phyloP scores from a whole-genome alignment of 345 rosid genomes.

The Eucalyptus tenuipes region DNA sequence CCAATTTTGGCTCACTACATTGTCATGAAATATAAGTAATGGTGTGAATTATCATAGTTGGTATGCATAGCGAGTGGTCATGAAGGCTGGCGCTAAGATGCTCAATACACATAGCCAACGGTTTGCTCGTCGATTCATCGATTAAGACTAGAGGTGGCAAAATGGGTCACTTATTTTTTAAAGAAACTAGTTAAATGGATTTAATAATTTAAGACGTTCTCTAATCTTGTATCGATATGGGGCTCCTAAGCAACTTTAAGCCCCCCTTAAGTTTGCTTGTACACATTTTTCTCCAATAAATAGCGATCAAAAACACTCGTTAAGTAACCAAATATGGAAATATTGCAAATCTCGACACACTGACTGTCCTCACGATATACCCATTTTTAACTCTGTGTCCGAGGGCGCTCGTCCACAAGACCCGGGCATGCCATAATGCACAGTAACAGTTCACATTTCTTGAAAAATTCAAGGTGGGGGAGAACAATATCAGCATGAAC shows the following conservation, averaged over 20 bases:
- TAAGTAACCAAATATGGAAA: background rate
- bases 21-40: background rate
- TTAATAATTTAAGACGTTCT: background rate
- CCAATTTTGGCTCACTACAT: background rate
- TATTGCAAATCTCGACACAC: background rate
- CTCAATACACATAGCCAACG: background rate
- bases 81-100: background rate
- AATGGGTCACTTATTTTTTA: too few relatives aligned
- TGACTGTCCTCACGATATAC: background rate
- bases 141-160: too few relatives aligned
- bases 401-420: background rate
- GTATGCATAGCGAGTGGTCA: background rate
- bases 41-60: background rate
- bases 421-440: background rate
- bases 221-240: background rate
- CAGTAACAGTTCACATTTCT: background rate
- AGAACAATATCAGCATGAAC: background rate
- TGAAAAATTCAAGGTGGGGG: background rate
- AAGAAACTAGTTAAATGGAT: too few relatives aligned
- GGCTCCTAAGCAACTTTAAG: background rate
- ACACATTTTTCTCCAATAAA: background rate
- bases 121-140: rapidly evolving
- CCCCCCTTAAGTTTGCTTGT: background rate
- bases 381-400: background rate
- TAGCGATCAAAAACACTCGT: background rate